Percentiles rank a stretch among this genome's conserved stretches.
Evolutionary conservation across 2,329 filamentous ascomycete species (phyloP).

Genomic region (Fusarium sp.): DNA sequence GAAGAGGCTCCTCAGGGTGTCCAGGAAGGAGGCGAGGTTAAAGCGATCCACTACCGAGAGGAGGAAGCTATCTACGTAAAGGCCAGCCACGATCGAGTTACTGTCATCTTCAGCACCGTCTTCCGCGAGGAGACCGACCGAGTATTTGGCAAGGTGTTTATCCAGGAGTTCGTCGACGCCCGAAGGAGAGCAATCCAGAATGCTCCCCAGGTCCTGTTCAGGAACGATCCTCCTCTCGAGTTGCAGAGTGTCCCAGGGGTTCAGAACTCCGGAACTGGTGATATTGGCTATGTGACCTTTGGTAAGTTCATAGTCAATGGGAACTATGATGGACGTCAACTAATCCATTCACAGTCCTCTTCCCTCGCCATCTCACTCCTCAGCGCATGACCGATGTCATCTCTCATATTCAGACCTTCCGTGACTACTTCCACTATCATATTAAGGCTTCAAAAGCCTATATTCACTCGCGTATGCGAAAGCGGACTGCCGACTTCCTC

Average conservation of each 20-base stretch:
- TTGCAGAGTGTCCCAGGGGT: conserved; percentile 90
- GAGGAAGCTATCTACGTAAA: conserved; percentile 99
- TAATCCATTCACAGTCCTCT: conserved; percentile 77
- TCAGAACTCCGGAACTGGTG: conserved; percentile 79
- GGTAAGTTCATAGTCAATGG: conserved; percentile 67
- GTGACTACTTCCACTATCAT: conserved; percentile 99
- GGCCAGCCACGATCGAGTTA: conserved; percentile 96
- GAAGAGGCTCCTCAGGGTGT: conserved; percentile 95
- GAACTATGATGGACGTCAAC: conserved; percentile 5
- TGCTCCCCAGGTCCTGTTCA: conserved; percentile 96
- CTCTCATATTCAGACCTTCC: conserved; percentile 99
- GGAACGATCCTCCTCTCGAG: conserved; percentile 94
- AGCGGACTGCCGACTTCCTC: conserved; percentile 97
- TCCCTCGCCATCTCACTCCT: conserved; percentile 92
- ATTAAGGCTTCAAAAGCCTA: conserved; percentile 99
- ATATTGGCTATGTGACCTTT: conserved; percentile 98
- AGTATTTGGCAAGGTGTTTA: conserved; percentile 97
- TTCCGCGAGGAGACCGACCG: conserved; percentile 98
- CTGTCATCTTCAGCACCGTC: conserved; percentile 98
- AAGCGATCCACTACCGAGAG: conserved; percentile 97
- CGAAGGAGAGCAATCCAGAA: conserved; percentile 96
- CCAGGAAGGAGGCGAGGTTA: conserved; percentile 89
- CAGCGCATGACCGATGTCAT: conserved; percentile 96
- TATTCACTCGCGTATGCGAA: conserved; percentile 98
- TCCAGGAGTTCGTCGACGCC: conserved; percentile 98